A percentile compares a stretch with the other conserved stretches of the same genome.
phyloP scores from a whole-genome alignment of 176 grass and related monocot genomes.

The Aegilops umbellulata region DNA sequence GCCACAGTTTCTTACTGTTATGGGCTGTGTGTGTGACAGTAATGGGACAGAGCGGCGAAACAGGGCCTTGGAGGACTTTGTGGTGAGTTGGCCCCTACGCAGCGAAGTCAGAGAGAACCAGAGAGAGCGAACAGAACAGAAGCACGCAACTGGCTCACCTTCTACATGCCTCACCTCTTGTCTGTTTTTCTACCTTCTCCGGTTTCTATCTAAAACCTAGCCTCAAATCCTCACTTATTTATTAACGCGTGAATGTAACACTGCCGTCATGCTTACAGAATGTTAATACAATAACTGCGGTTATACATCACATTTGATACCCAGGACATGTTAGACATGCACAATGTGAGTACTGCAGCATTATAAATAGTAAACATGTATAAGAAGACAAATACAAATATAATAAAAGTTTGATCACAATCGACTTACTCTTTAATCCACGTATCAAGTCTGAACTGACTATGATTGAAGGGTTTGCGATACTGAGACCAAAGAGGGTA shows the following conservation, averaged over 20 bases:
- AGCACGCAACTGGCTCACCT: background rate
- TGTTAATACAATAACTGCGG: background rate
- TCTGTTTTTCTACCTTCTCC: background rate
- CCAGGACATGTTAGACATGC: background rate
- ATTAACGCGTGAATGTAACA: background rate
- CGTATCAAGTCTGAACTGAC: conserved; percentile 70
- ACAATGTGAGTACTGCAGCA: background rate
- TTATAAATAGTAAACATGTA: conserved; percentile 17
- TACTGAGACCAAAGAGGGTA: conserved; percentile 14
- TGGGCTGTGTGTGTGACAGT: background rate
- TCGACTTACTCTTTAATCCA: conserved; percentile 81
- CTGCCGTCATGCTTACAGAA: background rate
- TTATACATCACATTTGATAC: conserved; percentile 13
- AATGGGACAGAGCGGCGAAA: background rate
- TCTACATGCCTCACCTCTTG: background rate
- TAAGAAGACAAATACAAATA: conserved; percentile 10
- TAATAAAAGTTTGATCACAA: background rate
- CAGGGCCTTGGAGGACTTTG: background rate
- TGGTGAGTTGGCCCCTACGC: background rate
- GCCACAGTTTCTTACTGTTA: background rate
- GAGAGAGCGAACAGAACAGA: background rate
- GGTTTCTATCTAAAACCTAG: background rate
- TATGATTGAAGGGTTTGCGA: conserved; percentile 59
- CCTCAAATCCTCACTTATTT: background rate
- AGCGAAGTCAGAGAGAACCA: background rate